Evolutionary conservation across 2,329 filamentous ascomycete genomes (phyloP), one percentile per base, ranked within the genome.

Genomic region (Ceratocystis alfenasii): DNA sequence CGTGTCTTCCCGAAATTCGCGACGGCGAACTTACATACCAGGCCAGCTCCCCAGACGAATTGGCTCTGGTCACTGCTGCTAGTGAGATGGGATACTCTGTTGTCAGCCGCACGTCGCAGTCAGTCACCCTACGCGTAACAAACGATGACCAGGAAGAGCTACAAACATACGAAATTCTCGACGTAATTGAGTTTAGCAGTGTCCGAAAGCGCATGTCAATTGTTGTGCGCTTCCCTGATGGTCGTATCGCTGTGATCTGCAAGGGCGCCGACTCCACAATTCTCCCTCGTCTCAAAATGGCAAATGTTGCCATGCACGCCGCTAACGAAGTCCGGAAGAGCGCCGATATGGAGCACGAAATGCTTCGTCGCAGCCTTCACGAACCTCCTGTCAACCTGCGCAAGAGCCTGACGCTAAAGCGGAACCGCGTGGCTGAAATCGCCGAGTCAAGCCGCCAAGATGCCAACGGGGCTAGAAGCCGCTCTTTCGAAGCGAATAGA

Each of bases 131-230:
- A 6, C 76, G 75, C 28, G 73, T 81, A 22, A 74, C 73, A 0
- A 74, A 73, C 17, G 73, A 75, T 33, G 77, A 76, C 3, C 70
- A 72, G 2, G 71, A 72, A 7, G 75, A 80, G 2, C 78, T 81
- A 1, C 86, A 90, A 70, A 80, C 79, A 0, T 96, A 93, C 70
- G 84, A 95, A 68, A 82, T 96, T 3, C 76, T 96, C 41, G 90
- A 96, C 71, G 82, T 95, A 3, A 90, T 96, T 67, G 92, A 96
- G 72, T 96, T 96, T 71, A 94, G 88, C 68, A 95, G 89, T 75
- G 85, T 87, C 68, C 82, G 92, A 28, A 96, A 96, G 76, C 83
- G 92, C 50, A 96, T 96, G 92, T 93, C 91, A 0, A 85, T 96
- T 53, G 76, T 96, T 30, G 84, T 96, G 1, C 86, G 89, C n/a